Evolutionary conservation across 768 basidiomycete genomes (phyloP), one percentile per base, ranked within the genome.

Genomic region (Kwoniella heveanensis): DNA sequence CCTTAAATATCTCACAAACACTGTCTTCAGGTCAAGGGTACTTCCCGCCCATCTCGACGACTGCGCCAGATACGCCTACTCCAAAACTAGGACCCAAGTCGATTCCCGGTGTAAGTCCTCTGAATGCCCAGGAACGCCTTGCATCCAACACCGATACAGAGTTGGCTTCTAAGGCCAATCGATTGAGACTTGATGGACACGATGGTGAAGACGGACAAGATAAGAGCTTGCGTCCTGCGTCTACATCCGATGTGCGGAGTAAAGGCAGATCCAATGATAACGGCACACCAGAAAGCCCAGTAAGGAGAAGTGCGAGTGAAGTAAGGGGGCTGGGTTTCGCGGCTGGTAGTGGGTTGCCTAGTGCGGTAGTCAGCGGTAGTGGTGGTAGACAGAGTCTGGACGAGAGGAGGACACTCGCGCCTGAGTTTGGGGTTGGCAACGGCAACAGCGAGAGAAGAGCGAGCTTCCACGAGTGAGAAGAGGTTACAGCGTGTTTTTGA

Each of bases 21-120:
- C 39, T 64, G 13, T 39, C 39, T 5, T 29, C 51, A 19, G 26
- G 37, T 36, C 62, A 59, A n/a, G 66, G 62, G 21, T 68, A 68
- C 54, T 68, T 68, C 62, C 66, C 66, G 24, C 12, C 49, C n/a
- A 54, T 58, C 39, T 44, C 39, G 19, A 44, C 39, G 26, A 29
- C 30, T 22, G 29, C 58, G 1, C 65, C 60, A 36, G 65, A 66
- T n/a, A 57, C 60, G 21, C 65, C 65, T 12, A 61, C 60, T 6
- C 54, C 51, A 2, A 61, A 57, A 26, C 17, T 64, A 2, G 57
- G 22, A 25, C 57, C 39, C 4, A 44, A 44, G 15, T 44, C 39
- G 39, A 44, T 44, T 30, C 47, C 48, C 1, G 36, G 21, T 54
- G 36, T 24, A 47, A 15, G 22, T 21, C 39, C 54, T 8, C 21